Evolutionary conservation across 2,329 filamentous ascomycete species (phyloP), one percentile per base, ranked within the genome.

Genomic region (Arthrobotrys sphaeroides): DNA sequence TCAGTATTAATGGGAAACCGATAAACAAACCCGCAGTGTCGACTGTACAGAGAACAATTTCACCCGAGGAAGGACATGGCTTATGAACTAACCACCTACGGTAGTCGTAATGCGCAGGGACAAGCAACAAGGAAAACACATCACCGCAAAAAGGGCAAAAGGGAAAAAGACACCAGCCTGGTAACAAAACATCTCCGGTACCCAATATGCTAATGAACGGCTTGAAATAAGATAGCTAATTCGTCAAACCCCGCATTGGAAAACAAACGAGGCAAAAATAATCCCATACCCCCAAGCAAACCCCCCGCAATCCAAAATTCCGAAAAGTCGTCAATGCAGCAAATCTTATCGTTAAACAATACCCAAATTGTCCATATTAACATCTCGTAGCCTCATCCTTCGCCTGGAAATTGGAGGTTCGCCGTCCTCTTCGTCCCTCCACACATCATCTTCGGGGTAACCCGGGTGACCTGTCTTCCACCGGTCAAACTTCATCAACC

Each of bases 401-500:
- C 64, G 64, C 57, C 49, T 62, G 47, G 57, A 69, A 59, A 38
- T 47, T 45, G 33, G 22, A 36, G 49, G 47, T 28, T 67, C 62
- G 18, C n/a, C 53, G 45, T 62, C 62, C 12, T 28, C 28, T 33
- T 62, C 57, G 28, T 59, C 9, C 45, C 47, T 65, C 31, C 62
- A 59, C 28, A 33, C 47, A 33, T 69, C 57, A 7, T 69, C 55
- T 16, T 75, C 64, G 55, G 49, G 26, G 38, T 69, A 68, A 18
- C 64, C 64, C 28, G 38, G 22, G 16, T 64, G 24, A 47, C 72
- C 72, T n/a, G 40, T 69, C 64, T 65, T 75, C 72, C 72, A 75
- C 16, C 87, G 85, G 78, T 89, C 87, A 49, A 90, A 84, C 79
- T 89, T 86, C 78, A 91, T 81, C 31, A 93, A 81, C 0, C 91